Evolutionary conservation across 352 stramenopile species (phyloP).

Genomic region (Pythium biforme): DNA sequence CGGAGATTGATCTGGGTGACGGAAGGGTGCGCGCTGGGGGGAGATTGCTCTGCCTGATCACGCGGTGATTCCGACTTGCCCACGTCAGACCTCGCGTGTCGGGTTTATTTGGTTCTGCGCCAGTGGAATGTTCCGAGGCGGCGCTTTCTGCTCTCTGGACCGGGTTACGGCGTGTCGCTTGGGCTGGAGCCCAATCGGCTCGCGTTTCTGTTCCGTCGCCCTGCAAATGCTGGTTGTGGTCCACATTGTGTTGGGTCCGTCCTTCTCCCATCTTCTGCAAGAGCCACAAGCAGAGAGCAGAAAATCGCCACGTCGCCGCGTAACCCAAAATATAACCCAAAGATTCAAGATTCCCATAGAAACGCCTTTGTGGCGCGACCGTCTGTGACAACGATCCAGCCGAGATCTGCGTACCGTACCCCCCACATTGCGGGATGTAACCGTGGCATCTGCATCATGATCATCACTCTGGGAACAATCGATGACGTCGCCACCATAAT

Average conservation of each 20-base stretch:
- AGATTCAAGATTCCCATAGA: constrained; percentile 24
- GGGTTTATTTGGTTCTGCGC: neutral
- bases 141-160: neutral
- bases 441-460: constrained; percentile 12
- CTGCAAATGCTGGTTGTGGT: constrained; percentile 6
- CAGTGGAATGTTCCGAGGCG: constrained; percentile 11
- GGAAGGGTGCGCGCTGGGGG: neutral
- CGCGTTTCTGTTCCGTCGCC: constrained; percentile 24
- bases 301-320: constrained; percentile 17
- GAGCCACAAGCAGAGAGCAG: constrained; percentile 1
- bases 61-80: too few relatives aligned
- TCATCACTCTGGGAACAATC: constrained; percentile 6
- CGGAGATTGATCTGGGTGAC: constrained; percentile 4
- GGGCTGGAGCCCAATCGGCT: neutral
- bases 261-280: constrained; percentile 17
- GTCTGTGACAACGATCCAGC: constrained; percentile 9
- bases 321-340: constrained; percentile 18
- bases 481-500: constrained; percentile 21
- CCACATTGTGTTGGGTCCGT: neutral
- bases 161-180: constrained; percentile 14
- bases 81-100: neutral
- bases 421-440: neutral
- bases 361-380: constrained; percentile 1
- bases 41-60: neutral
- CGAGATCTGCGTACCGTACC: neutral